These are phyloP conservation scores for Pseudozyma hubeiensis DNA, from an alignment of 1,284 basidiomycete species.

Conservation along the genomic window DNA sequence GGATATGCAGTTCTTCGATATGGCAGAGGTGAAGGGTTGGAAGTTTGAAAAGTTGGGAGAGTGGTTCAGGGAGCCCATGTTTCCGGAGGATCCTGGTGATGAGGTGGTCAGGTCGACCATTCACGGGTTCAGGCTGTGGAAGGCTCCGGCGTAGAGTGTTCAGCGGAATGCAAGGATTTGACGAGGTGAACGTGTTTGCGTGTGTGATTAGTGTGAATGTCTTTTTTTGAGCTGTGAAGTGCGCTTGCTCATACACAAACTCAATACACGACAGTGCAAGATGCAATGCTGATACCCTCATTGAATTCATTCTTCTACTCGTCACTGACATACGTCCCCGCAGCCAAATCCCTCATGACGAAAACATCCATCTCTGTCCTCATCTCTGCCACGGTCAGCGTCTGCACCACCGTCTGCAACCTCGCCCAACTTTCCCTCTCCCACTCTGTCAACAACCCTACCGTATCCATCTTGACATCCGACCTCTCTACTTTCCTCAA, in stretches of 20 bases:
- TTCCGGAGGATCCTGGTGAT: constrained; percentile 60
- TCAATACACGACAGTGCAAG: too few species aligned
- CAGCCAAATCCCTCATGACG: constrained; percentile 47
- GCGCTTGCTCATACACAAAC: too few species aligned
- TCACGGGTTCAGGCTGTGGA: constrained; percentile 53
- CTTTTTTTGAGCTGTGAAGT: too few species aligned
- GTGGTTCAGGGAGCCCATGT: constrained; percentile 72
- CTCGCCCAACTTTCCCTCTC: constrained; percentile 49
- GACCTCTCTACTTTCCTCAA: constrained; percentile 61
- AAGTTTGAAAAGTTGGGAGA: constrained; percentile 78
- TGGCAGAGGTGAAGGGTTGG: constrained; percentile 80
- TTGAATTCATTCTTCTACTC: constrained; percentile 1
- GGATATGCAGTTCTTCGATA: constrained; percentile 84
- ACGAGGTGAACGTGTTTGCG: too few species aligned
- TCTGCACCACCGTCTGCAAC: constrained; percentile 42
- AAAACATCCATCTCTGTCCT: constrained; percentile 57
- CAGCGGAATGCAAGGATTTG: too few species aligned
- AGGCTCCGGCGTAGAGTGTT: constrained; percentile 2
- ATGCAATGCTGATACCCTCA: too few species aligned
- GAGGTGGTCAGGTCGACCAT: constrained; percentile 54
- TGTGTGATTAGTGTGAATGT: too few species aligned
- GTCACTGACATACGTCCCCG: constrained; percentile 24
- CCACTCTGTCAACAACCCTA: constrained; percentile 53
- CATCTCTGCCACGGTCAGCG: constrained; percentile 53
- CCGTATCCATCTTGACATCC: constrained; percentile 60